A percentile compares a stretch with the other conserved stretches of the same genome.
These are phyloP conservation scores for Nannizziopsis barbatae DNA, from an alignment of 2,329 filamentous ascomycete genomes.

Conservation along the genomic window DNA sequence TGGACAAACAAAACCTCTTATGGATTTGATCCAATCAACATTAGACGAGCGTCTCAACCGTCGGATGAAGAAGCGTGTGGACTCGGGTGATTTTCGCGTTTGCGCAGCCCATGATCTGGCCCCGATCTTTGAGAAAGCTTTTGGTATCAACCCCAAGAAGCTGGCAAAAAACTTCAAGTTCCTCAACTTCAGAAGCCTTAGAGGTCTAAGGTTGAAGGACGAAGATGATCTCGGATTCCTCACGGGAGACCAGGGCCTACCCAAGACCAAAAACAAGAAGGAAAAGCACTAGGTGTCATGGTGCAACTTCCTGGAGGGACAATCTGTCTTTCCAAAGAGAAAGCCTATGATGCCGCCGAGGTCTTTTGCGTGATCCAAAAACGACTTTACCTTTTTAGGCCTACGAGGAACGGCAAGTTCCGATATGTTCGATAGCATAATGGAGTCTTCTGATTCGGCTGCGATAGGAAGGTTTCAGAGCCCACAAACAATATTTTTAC, in stretches of 20 bases:
- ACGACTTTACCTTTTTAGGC: too few species aligned
- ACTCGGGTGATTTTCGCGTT: constrained; percentile 24
- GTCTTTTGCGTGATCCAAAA: too few species aligned
- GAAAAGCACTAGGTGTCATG: too few species aligned
- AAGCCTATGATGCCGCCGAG: too few species aligned
- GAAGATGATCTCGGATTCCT: constrained; percentile 6
- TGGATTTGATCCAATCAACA: constrained; percentile 16
- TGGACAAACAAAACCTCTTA: constrained; percentile 15
- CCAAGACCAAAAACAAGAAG: constrained; percentile 7
- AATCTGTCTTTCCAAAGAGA: too few species aligned
- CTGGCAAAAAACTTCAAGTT: constrained; percentile 20
- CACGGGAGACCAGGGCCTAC: constrained; percentile 6
- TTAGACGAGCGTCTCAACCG: constrained; percentile 13
- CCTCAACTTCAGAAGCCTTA: constrained; percentile 8
- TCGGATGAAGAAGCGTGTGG: constrained; percentile 23
- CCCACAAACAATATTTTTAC: too few species aligned
- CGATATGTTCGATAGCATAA: too few species aligned
- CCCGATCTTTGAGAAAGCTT: constrained; percentile 21
- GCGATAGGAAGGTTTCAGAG: too few species aligned
- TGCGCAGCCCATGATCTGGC: constrained; percentile 29
- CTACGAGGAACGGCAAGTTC: too few species aligned
- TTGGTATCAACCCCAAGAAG: constrained; percentile 22
- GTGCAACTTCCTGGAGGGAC: too few species aligned
- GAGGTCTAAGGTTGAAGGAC: constrained; percentile 5
- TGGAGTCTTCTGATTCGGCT: too few species aligned